phyloP scores from a whole-genome alignment of 805 yeast genomes.

The Yamadazyma phyllophila region DNA sequence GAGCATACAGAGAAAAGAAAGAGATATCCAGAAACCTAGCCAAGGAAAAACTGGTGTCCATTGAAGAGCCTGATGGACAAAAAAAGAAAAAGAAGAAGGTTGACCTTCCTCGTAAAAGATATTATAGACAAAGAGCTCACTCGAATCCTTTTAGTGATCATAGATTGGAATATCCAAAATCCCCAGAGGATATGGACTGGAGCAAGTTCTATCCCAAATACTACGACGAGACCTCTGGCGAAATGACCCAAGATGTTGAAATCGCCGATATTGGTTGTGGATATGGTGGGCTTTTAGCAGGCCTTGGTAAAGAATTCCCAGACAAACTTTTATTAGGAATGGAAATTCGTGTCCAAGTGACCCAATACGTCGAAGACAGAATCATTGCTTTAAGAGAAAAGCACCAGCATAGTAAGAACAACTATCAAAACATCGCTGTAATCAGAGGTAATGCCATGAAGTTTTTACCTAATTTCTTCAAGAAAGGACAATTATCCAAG shows the following conservation, averaged over 20 bases:
- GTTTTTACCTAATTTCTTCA: constrained; percentile 90
- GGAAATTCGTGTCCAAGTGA: constrained; percentile 98
- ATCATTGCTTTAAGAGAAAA: constrained; percentile 81
- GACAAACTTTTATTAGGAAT: constrained; percentile 80
- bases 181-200: constrained; percentile 91
- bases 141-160: constrained; percentile 98
- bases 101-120: constrained; percentile 78
- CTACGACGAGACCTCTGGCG: constrained; percentile 38
- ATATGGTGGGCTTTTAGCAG: constrained; percentile 85
- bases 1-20: constrained; percentile 48
- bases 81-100: constrained; percentile 24
- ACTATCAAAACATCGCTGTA: constrained; percentile 83
- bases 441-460: constrained; percentile 97
- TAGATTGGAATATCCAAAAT: constrained; percentile 78
- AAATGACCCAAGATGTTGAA: constrained; percentile 58
- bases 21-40: constrained; percentile 20
- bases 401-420: constrained; percentile 26
- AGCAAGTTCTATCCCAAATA: constrained; percentile 64
- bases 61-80: constrained; percentile 25
- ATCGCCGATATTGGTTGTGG: constrained; percentile 98
- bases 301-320: constrained; percentile 75
- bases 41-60: constrained; percentile 42
- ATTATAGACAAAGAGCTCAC: constrained; percentile 94
- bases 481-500: constrained; percentile 76
- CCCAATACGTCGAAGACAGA: constrained; percentile 94